Evolutionary conservation across 208 protist genomes (phyloP).

Genomic region (Naegleria fowleri): DNA sequence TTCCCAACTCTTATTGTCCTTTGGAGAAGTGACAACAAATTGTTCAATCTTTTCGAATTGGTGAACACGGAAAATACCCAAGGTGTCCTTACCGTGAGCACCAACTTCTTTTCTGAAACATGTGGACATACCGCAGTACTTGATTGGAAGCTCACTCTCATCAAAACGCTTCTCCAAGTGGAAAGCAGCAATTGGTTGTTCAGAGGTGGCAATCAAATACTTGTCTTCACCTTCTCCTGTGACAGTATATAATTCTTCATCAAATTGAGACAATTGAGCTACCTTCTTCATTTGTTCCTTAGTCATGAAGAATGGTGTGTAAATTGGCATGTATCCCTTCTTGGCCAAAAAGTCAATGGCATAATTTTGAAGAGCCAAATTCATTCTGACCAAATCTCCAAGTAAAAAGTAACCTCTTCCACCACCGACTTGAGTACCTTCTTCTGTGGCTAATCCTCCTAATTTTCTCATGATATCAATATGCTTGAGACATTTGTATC

Average conservation of each 20-base stretch:
- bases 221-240: conserved; percentile 94
- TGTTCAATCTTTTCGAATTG: conserved; percentile 96
- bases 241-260: conserved; percentile 98
- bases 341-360: conserved; percentile 87
- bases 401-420: conserved; percentile 95
- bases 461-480: conserved; percentile 85
- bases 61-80: conserved; percentile 91
- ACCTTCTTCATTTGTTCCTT: conserved; percentile 92
- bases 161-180: conserved; percentile 89
- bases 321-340: conserved; percentile 85
- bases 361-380: conserved; percentile 95
- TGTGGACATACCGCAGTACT: conserved; percentile 93
- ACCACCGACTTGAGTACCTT: conserved; percentile 82
- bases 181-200: conserved; percentile 97
- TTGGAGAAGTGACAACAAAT: conserved; percentile 63
- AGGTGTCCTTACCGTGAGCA: conserved; percentile 84
- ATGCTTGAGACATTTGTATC: conserved; percentile 64
- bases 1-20: conserved; percentile 76
- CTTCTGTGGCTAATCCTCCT: conserved; percentile 59
- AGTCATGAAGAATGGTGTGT: conserved; percentile 99
- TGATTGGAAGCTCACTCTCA: conserved; percentile 68
- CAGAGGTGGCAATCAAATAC: conserved; percentile 99
- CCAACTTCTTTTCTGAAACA: conserved; percentile 99
- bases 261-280: conserved; percentile 97
- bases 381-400: conserved; percentile 91